These are phyloP conservation scores for Trichomonas vaginalis DNA, from an alignment of 208 protist genomes.

Conservation along the genomic window DNA sequence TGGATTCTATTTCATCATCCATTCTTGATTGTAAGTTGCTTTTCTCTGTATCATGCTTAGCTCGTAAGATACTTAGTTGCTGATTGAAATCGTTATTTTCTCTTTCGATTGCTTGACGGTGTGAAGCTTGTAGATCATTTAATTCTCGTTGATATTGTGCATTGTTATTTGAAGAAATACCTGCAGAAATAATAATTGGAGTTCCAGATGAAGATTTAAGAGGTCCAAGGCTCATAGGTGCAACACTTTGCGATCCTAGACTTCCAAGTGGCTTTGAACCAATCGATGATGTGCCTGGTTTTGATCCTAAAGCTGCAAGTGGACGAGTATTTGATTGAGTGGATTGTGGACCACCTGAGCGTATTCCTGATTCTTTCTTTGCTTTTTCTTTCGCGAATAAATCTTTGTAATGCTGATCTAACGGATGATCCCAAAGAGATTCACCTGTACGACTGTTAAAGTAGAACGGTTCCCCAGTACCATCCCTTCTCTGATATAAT, in stretches of 20 bases:
- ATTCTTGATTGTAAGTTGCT: background rate
- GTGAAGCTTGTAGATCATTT: background rate
- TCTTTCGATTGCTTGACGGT: background rate
- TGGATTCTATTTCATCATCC: background rate
- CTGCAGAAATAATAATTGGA: background rate
- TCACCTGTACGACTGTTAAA: background rate
- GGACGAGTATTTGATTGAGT: background rate
- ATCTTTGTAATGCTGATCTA: background rate
- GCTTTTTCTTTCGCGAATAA: background rate
- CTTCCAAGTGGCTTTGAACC: background rate
- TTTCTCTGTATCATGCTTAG: background rate
- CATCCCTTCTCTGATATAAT: background rate
- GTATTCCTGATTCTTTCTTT: background rate
- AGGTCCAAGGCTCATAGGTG: background rate
- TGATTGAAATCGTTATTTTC: background rate
- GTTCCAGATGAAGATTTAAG: no score
- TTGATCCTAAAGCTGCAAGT: background rate
- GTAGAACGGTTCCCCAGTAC: background rate
- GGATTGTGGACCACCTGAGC: background rate
- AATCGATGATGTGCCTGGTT: background rate
- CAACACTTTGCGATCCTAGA: background rate
- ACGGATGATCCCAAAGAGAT: conserved; percentile 3
- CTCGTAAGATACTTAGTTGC: background rate
- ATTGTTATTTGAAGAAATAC: background rate
- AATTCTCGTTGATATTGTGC: background rate